A percentile compares a stretch with the other conserved stretches of the same genome.
These are phyloP conservation scores for Citrus hindsii DNA, from an alignment of 345 rosid genomes.

Conservation along the genomic window DNA sequence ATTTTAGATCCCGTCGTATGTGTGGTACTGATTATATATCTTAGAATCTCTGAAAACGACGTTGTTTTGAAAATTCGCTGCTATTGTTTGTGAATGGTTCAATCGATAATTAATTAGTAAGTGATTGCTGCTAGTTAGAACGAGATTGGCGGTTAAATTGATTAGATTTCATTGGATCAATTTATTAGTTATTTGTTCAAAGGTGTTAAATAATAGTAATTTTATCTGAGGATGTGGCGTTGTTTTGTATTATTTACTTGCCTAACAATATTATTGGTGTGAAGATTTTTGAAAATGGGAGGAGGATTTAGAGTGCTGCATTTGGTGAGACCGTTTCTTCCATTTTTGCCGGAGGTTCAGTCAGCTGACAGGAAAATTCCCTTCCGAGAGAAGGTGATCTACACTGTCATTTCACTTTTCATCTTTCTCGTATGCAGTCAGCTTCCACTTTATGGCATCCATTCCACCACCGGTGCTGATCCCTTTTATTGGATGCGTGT, in stretches of 20 bases:
- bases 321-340: slow-evolving; percentile 62
- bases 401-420: slow-evolving; percentile 57
- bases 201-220: no score
- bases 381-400: slow-evolving; percentile 63
- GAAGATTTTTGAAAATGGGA: slow-evolving; percentile 36
- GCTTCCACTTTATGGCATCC: slow-evolving; percentile 73
- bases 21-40: not conserved
- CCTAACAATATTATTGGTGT: not conserved
- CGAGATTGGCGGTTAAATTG: not conserved
- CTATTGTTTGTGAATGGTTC: not conserved
- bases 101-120: not conserved
- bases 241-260: not conserved
- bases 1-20: not conserved
- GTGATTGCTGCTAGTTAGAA: not conserved
- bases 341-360: slow-evolving; percentile 60
- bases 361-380: slow-evolving; percentile 65
- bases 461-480: slow-evolving; percentile 65
- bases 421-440: slow-evolving; percentile 71
- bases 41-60: not conserved
- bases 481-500: slow-evolving; percentile 85
- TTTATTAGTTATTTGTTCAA: no score
- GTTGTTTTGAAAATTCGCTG: not conserved
- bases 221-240: not conserved
- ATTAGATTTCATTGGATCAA: no score
- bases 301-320: slow-evolving; percentile 69